Evolutionary conservation across 2,329 filamentous ascomycete species (phyloP).

Genomic region (Scedosporium minutisporum): DNA sequence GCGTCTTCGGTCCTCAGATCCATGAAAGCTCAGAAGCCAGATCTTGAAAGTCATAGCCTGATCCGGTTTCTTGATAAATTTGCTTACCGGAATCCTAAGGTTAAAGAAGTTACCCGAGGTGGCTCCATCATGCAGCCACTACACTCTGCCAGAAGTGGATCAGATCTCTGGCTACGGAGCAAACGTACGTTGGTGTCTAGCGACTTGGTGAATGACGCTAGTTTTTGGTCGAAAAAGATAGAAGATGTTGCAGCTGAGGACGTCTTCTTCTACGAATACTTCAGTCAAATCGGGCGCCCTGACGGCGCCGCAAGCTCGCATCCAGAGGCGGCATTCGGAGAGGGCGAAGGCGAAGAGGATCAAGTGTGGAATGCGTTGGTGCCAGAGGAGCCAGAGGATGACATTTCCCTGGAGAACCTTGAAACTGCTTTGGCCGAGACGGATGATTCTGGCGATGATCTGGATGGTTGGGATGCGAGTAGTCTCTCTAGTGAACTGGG

Average conservation of each 20-base stretch:
- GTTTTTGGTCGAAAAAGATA: conserved; percentile 86
- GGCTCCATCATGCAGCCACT: conserved; percentile 96
- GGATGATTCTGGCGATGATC: conserved; percentile 36
- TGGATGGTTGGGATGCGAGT: conserved; percentile 35
- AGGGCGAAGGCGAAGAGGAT: conserved; percentile 44
- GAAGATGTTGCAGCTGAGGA: conserved; percentile 84
- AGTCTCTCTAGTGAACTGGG: conserved; percentile 23
- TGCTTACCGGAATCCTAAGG: conserved; percentile 90
- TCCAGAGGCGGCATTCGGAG: conserved; percentile 37
- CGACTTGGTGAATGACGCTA: conserved; percentile 64
- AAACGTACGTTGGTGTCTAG: conserved; percentile 29
- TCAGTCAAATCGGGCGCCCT: conserved; percentile 61
- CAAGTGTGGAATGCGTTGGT: conserved; percentile 89
- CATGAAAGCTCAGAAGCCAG: conserved; percentile 74
- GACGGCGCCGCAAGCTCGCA: conserved; percentile 46
- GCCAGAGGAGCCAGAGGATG: conserved; percentile 44
- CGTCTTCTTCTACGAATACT: conserved; percentile 98
- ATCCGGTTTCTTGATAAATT: conserved; percentile 97
- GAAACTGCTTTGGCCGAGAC: conserved; percentile 41
- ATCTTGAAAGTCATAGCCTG: conserved; percentile 79
- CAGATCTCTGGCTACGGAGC: conserved; percentile 46
- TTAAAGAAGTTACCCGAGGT: conserved; percentile 57
- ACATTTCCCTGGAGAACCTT: conserved; percentile 37
- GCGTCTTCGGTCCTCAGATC: conserved; percentile 62
- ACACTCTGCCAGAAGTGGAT: conserved; percentile 37